These are phyloP conservation scores for Ustilago nuda DNA, from an alignment of 1,284 basidiomycete genomes.

Conservation along the genomic window DNA sequence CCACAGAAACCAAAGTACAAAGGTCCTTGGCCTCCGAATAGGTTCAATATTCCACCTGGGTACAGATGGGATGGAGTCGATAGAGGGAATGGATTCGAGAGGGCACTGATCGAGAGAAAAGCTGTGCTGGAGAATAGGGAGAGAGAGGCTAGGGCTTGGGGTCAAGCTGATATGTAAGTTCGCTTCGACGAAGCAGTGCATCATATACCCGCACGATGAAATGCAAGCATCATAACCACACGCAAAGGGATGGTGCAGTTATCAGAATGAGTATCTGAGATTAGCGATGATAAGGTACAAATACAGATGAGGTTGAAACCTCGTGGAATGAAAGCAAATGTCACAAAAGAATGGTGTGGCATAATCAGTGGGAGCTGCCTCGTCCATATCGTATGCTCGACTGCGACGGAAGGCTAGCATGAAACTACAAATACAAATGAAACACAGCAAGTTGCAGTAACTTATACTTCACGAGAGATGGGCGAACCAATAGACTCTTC, in stretches of 20 bases:
- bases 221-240: background rate
- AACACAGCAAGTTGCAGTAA: too few species aligned
- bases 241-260: background rate
- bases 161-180: conserved; percentile 49
- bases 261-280: background rate
- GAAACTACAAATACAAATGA: conserved; percentile 23
- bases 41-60: conserved; percentile 92
- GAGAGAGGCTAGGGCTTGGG: conserved; percentile 47
- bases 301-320: conserved; percentile 25
- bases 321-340: conserved; percentile 1
- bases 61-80: conserved; percentile 85
- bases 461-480: conserved; percentile 7
- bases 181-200: conserved; percentile 5
- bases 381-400: background rate
- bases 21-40: conserved; percentile 89
- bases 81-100: conserved; percentile 92
- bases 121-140: conserved; percentile 25
- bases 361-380: background rate
- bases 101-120: conserved; percentile 73
- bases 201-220: conserved; percentile 7
- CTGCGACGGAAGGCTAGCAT: background rate
- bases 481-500: conserved; percentile 21
- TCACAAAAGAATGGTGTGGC: background rate
- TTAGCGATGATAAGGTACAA: conserved; percentile 21
- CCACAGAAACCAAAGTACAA: conserved; percentile 84